Evolutionary conservation across 345 rosid species (phyloP).

Genomic region (Laguncularia racemosa): DNA sequence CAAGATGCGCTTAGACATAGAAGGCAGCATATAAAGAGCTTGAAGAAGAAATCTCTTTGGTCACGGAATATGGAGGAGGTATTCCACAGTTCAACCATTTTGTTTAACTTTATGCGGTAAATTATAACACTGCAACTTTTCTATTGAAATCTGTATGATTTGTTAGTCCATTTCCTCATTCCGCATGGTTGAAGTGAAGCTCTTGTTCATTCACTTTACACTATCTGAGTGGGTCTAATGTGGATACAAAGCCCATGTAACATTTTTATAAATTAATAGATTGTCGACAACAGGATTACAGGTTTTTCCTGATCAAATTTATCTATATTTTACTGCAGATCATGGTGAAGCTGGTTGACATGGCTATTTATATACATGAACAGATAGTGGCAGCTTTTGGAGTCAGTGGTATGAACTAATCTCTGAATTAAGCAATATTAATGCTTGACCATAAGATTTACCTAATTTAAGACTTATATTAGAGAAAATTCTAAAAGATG

Average conservation of each 20-base stretch:
- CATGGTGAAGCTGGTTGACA: slow-evolving; percentile 62
- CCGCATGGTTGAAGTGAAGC: too few relatives aligned
- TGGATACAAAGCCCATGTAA: too few relatives aligned
- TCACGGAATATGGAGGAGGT: slow-evolving; percentile 79
- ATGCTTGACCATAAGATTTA: too few relatives aligned
- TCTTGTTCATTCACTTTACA: too few relatives aligned
- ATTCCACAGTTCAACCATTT: slow-evolving; percentile 14
- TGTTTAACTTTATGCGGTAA: not conserved
- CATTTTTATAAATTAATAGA: too few relatives aligned
- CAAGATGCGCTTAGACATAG: slow-evolving; percentile 67
- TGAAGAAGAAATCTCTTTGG: slow-evolving; percentile 91
- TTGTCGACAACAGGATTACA: too few relatives aligned
- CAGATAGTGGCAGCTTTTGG: slow-evolving; percentile 67
- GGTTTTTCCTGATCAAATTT: not conserved
- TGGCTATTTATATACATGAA: slow-evolving; percentile 54
- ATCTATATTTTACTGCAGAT: slow-evolving; percentile 30
- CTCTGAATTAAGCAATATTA: too few relatives aligned
- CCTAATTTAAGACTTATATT: too few relatives aligned
- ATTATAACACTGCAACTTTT: not conserved
- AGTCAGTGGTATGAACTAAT: slow-evolving; percentile 32
- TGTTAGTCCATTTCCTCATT: too few relatives aligned
- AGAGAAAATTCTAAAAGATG: too few relatives aligned
- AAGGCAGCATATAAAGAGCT: slow-evolving; percentile 57
- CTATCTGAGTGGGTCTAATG: too few relatives aligned
- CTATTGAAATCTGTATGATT: too few relatives aligned